Conservation (phyloP, 1,284 basidiomycete species). For the Bondarzewia mesenterica region DNA sequence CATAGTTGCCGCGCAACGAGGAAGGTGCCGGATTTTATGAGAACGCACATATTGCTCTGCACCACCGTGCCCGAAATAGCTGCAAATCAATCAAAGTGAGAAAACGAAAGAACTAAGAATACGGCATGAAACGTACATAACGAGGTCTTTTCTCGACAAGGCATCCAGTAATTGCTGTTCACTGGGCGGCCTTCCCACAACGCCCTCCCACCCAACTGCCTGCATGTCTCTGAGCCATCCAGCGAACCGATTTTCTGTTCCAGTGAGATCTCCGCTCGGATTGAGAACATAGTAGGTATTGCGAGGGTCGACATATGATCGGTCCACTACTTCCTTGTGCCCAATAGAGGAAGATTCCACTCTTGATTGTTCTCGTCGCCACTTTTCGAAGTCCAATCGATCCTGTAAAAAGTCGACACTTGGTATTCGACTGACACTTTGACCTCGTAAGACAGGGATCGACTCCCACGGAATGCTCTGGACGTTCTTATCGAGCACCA, state of each 20-base stretch:
- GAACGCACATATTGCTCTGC: constrained; percentile 92
- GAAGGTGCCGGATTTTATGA: constrained; percentile 74
- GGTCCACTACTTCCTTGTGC: constrained; percentile 26
- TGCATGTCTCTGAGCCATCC: constrained; percentile 69
- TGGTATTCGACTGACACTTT: constrained; percentile 87
- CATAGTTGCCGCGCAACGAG: constrained; percentile 87
- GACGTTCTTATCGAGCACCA: constrained; percentile 87
- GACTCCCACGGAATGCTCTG: constrained; percentile 96
- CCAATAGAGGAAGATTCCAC: neutral
- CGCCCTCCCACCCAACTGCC: constrained; percentile 75
- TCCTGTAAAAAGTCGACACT: constrained; percentile 85
- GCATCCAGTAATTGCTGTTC: constrained; percentile 77
- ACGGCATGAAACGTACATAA: constrained; percentile 59
- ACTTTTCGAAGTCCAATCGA: constrained; percentile 54
- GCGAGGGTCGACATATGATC: constrained; percentile 51
- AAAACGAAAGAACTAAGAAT: constrained; percentile 2
- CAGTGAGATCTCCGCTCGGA: constrained; percentile 82
- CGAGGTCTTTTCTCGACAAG: constrained; percentile 65
- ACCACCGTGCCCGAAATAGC: constrained; percentile 96
- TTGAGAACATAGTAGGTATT: constrained; percentile 87
- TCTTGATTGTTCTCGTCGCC: constrained; percentile 22
- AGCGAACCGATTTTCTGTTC: constrained; percentile 79
- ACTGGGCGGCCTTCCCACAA: constrained; percentile 68
- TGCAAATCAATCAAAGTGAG: constrained; percentile 23
- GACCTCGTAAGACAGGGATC: constrained; percentile 77